These are phyloP conservation scores for Oryza meyeriana DNA, from an alignment of 176 grass and related monocot genomes.

Conservation along the genomic window DNA sequence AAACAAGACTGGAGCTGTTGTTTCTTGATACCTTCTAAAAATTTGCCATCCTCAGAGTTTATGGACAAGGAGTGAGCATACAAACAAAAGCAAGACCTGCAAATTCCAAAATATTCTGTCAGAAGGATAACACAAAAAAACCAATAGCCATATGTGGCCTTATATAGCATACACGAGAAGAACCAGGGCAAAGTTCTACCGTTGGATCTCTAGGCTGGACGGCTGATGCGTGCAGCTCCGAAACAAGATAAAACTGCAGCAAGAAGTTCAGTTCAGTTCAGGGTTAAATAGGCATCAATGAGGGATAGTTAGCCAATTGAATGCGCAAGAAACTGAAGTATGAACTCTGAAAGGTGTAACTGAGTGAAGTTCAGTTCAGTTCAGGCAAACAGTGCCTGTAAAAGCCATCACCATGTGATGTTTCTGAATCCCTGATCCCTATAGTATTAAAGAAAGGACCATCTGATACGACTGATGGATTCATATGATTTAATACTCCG, in stretches of 20 bases:
- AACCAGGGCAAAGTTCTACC: not conserved
- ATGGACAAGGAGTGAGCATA: not conserved
- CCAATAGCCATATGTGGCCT: not conserved
- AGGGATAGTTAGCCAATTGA: constrained; percentile 30
- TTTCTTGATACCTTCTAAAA: constrained; percentile 22
- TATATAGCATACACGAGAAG: not conserved
- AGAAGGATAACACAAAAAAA: not conserved
- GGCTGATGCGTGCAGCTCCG: not conserved
- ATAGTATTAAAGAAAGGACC: not conserved
- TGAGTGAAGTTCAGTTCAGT: not conserved
- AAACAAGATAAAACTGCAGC: not conserved
- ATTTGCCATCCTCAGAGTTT: not conserved
- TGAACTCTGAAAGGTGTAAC: constrained; percentile 14
- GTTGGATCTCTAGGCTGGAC: constrained; percentile 1
- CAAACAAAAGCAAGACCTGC: not conserved
- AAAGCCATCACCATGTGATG: constrained; percentile 17
- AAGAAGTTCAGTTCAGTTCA: not conserved
- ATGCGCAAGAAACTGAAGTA: constrained; percentile 16
- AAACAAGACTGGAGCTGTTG: not conserved
- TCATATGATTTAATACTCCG: not conserved
- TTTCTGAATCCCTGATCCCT: constrained; percentile 2
- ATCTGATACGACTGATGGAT: constrained; percentile 10
- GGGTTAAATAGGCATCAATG: constrained; percentile 26
- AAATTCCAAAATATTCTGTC: not conserved
- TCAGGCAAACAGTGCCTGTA: not conserved